Evolutionary conservation across 176 grass and related monocot genomes (phyloP).

Genomic region (sorghum (Sorghum bicolor)): Sorghum_bicolor_NCBIv3 NC_012873.2:49988501-49989000

Average conservation of each 20-base stretch:
- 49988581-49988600: not conserved
- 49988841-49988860: conserved; percentile 60
- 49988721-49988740: conserved; percentile 69
- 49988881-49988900: conserved; percentile 83
- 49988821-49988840: conserved; percentile 46
- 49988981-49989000: conserved; percentile 21
- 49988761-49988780: conserved; percentile 48
- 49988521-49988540: no score
- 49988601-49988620: not conserved
- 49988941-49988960: conserved; percentile 85
- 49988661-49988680: not conserved
- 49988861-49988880: conserved; percentile 66
- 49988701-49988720: not conserved
- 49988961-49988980: conserved; percentile 45
- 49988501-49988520: no score
- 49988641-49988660: not conserved
- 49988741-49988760: conserved; percentile 47
- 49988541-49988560: no score
- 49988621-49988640: not conserved
- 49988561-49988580: no score
- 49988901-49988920: conserved; percentile 72
- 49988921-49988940: conserved; percentile 71
- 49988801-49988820: conserved; percentile 57
- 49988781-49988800: conserved; percentile 71
- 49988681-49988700: not conserved